Base-by-base conservation (phyloP, 2,329 filamentous ascomycete species). In the Arthrobotrys musiformis region DNA sequence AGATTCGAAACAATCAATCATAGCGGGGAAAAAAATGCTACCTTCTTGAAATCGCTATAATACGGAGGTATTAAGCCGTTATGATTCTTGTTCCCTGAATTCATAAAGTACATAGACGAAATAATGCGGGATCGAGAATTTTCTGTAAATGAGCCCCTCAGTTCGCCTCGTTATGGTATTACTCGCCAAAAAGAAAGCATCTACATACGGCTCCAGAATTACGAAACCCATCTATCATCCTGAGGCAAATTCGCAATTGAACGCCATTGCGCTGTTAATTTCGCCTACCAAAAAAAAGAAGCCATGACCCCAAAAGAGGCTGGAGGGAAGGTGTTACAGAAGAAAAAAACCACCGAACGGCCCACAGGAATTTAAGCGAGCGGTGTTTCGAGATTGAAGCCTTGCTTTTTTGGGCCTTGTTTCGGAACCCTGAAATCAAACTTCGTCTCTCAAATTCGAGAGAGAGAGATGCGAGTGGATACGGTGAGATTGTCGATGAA, bases 361-460 rank as follows among this genome's bases (percentile, higher is more conserved):
- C 33, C 52, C 52, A 58, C 52, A 58, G 54, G 54, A 42, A 64
- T 64, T 42, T 72, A 72, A 72, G 68, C 68, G 68, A 72, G 33
- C 48, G 35, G 46, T 68, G 63, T 68, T 68, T 68, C 64, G 64
- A 35, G 19, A 28, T 63, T 13, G 33, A 58, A 58, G 54, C 54
- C 17, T 61, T 60, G 67, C 67, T 63, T 46, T 50, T 70, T 33
- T 46, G 19, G 54, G 54, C 15, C 40, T 40, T 54, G 67, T 70
- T 70, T 70, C 56, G 67, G 40, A 56, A 54, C 67, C 67, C 67
- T 70, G 67, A 70, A 70, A 70, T 69, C 52, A 69, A 68, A 68
- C 44, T 66, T 66, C 33, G 46, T n/a, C n/a, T n/a, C n/a, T n/a
- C n/a, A n/a, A 54, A 52, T 40, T 44, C 44, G 22, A 67, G 63